phyloP scores from a whole-genome alignment of 371 early-diverging fungal species.

The Lichtheimia ramosa region DNA sequence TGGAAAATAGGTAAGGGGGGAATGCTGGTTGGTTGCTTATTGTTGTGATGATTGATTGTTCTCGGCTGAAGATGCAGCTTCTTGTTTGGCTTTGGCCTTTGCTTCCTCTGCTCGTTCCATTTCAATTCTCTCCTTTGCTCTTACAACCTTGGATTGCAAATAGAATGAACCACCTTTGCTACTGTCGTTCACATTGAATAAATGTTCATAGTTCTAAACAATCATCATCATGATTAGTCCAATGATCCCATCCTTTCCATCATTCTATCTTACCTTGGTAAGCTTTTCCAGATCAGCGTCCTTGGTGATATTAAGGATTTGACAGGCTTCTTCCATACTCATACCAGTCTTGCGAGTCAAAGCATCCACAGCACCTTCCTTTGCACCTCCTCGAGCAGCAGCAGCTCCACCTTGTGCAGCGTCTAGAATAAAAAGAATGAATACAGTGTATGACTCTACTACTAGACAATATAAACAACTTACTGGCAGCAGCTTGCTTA shows the following conservation, averaged over 20 bases:
- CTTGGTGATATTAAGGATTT: conserved; percentile 89
- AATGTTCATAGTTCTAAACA: conserved; percentile 81
- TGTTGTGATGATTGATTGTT: conserved; percentile 6
- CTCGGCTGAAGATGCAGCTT: conserved; percentile 5
- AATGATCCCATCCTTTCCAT: background rate
- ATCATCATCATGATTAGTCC: background rate
- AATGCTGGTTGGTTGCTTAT: background rate
- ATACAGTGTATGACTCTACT: background rate
- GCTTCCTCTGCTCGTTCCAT: conserved; percentile 74
- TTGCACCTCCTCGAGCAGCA: conserved; percentile 41
- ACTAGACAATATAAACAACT: conserved; percentile 20
- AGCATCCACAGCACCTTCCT: conserved; percentile 66
- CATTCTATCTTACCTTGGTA: conserved; percentile 51
- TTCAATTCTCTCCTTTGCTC: conserved; percentile 93
- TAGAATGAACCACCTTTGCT: conserved; percentile 90
- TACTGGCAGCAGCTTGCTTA: conserved; percentile 90
- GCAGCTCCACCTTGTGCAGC: conserved; percentile 66
- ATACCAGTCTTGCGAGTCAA: conserved; percentile 84
- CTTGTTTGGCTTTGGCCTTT: conserved; percentile 21
- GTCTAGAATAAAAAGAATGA: conserved; percentile 30
- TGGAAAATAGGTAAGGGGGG: too few species aligned
- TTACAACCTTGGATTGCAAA: conserved; percentile 89
- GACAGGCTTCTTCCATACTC: conserved; percentile 88
- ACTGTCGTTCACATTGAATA: conserved; percentile 88
- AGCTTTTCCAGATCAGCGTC: conserved; percentile 72